Evolutionary conservation across 1,284 basidiomycete genomes (phyloP).

Genomic region (Sporisorium sorghi): DNA sequence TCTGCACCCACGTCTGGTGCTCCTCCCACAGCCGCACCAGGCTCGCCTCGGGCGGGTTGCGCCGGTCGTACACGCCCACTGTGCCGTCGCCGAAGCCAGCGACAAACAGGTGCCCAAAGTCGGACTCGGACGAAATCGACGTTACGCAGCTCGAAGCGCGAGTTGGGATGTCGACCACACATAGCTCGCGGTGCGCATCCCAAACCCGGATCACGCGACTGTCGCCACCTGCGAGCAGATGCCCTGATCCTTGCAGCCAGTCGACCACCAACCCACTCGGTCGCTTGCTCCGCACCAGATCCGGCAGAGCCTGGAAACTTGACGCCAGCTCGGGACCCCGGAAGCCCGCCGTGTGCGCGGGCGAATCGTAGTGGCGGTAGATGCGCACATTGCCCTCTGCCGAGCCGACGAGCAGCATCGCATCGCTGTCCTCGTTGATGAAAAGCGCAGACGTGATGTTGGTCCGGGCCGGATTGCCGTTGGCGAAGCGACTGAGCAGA

Average conservation of each 20-base stretch:
- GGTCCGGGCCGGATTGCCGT: slow-evolving; percentile 84
- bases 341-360: slow-evolving; percentile 35
- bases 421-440: slow-evolving; percentile 95
- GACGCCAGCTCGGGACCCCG: slow-evolving; percentile 83
- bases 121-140: slow-evolving; percentile 82
- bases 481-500: slow-evolving; percentile 84
- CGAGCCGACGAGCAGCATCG: slow-evolving; percentile 85
- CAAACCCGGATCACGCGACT: slow-evolving; percentile 88
- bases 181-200: slow-evolving; percentile 92
- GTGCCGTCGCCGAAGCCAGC: slow-evolving; percentile 93
- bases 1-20: slow-evolving; percentile 91
- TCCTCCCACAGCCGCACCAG: slow-evolving; percentile 81
- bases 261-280: slow-evolving; percentile 88
- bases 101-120: slow-evolving; percentile 82
- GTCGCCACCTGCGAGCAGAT: slow-evolving; percentile 89
- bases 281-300: slow-evolving; percentile 78
- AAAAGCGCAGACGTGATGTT: slow-evolving; percentile 90
- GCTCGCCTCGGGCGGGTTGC: slow-evolving; percentile 84
- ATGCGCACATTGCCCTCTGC: slow-evolving; percentile 92
- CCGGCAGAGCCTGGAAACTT: slow-evolving; percentile 88
- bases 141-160: slow-evolving; percentile 91
- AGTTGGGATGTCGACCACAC: slow-evolving; percentile 85
- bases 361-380: slow-evolving; percentile 82
- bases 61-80: slow-evolving; percentile 90
- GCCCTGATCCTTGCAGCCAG: slow-evolving; percentile 91